Percentiles rank a stretch among this genome's conserved stretches.
phyloP scores from a whole-genome alignment of 805 yeast species.

The Blastobotrys americana region DNA sequence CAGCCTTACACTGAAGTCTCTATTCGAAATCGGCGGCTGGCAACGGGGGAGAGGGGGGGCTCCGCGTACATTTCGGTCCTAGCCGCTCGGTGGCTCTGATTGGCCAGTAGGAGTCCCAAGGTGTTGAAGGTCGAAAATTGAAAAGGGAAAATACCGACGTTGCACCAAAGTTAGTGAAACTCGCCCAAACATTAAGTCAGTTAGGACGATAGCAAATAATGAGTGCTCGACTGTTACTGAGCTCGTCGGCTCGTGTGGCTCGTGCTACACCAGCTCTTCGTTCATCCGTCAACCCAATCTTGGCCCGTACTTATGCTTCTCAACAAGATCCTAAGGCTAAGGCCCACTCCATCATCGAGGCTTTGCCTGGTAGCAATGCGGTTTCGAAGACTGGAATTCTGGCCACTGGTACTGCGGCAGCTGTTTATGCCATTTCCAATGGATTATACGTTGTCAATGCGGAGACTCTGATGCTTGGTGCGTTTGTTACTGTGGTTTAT shows the following conservation, averaged over 20 bases:
- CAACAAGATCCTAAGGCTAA: slow-evolving; percentile 73
- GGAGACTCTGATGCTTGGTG: slow-evolving; percentile 77
- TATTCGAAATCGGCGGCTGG: no score
- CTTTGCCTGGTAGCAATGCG: slow-evolving; percentile 85
- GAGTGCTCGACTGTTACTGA: not conserved
- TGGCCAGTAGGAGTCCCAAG: not conserved
- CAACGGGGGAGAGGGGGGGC: no score
- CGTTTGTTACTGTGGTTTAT: slow-evolving; percentile 70
- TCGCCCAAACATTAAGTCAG: no score
- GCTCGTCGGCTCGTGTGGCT: not conserved
- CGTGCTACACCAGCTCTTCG: not conserved
- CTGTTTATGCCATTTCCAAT: slow-evolving; percentile 88
- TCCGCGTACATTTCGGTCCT: not conserved
- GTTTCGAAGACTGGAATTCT: slow-evolving; percentile 90
- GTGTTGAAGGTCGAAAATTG: no score
- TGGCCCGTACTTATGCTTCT: slow-evolving; percentile 26
- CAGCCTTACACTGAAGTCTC: no score
- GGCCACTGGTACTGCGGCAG: slow-evolving; percentile 92
- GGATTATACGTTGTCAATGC: slow-evolving; percentile 90
- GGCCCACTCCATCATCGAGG: slow-evolving; percentile 83
- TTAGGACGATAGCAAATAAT: no score
- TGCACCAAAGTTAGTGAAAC: no score
- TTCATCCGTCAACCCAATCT: not conserved
- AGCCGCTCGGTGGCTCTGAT: not conserved
- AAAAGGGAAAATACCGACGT: no score